A percentile compares a stretch with the other conserved stretches of the same genome.
These are phyloP conservation scores for Ramularia collo-cygni DNA, from an alignment of 2,329 filamentous ascomycete genomes.

Conservation along the genomic window DNA sequence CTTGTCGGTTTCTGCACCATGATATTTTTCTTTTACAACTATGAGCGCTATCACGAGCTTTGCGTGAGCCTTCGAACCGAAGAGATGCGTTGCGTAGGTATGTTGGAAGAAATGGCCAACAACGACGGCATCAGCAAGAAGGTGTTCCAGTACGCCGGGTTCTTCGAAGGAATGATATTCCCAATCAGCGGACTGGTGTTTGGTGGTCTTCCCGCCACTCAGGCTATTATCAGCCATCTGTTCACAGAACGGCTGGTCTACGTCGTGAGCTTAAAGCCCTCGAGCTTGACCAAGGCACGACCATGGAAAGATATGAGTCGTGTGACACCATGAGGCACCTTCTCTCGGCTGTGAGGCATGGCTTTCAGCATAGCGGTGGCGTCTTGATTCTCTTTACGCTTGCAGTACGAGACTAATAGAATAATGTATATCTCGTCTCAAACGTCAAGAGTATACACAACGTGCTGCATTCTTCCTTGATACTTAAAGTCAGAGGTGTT, in stretches of 20 bases:
- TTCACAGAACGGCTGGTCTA: constrained; percentile 65
- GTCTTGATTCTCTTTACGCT: too few species aligned
- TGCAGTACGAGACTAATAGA: too few species aligned
- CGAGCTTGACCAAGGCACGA: constrained; percentile 14
- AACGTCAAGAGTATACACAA: too few species aligned
- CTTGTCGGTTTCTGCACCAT: constrained; percentile 57
- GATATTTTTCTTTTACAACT: constrained; percentile 57
- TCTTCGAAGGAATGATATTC: constrained; percentile 62
- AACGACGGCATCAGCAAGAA: constrained; percentile 21
- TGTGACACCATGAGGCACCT: constrained; percentile 16
- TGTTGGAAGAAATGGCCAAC: constrained; percentile 53
- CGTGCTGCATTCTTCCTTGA: too few species aligned
- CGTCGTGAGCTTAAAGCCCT: constrained; percentile 62
- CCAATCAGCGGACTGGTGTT: constrained; percentile 62
- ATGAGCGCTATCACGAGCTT: constrained; percentile 60
- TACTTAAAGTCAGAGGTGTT: too few species aligned
- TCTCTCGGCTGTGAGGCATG: constrained; percentile 1
- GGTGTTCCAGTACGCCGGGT: constrained; percentile 28
- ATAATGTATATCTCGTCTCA: too few species aligned
- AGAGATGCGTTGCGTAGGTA: constrained; percentile 60
- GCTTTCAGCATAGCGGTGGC: too few species aligned
- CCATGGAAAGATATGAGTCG: constrained; percentile 14
- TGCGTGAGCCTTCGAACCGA: constrained; percentile 54
- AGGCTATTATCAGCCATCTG: constrained; percentile 63
- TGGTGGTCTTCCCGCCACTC: constrained; percentile 59